These are phyloP conservation scores for Aurantiochytrium sp. DNA, from an alignment of 108 stramenopile genomes.

Conservation along the genomic window DNA sequence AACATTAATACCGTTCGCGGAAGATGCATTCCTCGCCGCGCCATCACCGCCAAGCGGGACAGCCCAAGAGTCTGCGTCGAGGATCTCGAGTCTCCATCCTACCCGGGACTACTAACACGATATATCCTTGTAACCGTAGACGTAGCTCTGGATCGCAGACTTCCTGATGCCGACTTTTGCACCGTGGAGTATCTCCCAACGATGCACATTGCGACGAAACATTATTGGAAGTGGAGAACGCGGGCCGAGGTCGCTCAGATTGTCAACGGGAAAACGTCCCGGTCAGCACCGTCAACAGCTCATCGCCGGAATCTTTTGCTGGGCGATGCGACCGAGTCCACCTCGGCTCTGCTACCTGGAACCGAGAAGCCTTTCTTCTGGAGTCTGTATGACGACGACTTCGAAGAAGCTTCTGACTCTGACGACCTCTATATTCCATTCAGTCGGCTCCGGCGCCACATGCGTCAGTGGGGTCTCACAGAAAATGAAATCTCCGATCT, in stretches of 20 bases:
- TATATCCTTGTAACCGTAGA: neutral
- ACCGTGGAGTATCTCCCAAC: neutral
- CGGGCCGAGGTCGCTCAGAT: neutral
- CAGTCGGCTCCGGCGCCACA: neutral
- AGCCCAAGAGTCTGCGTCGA: neutral
- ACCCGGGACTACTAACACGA: neutral
- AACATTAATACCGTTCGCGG: neutral
- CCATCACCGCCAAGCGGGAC: neutral
- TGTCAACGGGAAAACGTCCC: neutral
- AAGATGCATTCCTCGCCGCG: neutral
- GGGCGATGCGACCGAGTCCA: neutral
- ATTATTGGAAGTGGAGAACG: constrained; percentile 2
- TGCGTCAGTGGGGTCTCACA: neutral
- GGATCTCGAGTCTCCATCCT: neutral
- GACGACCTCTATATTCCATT: neutral
- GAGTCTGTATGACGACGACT: neutral
- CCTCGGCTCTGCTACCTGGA: neutral
- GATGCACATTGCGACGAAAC: neutral
- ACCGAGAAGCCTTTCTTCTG: neutral
- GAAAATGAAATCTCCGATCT: neutral
- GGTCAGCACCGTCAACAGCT: neutral
- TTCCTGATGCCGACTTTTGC: neutral
- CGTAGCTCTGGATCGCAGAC: neutral
- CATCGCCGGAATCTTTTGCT: neutral
- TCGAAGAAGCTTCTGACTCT: neutral